Base-by-base conservation (phyloP, 2,329 filamentous ascomycete species). In the Cladophialophora exuberans region DNA sequence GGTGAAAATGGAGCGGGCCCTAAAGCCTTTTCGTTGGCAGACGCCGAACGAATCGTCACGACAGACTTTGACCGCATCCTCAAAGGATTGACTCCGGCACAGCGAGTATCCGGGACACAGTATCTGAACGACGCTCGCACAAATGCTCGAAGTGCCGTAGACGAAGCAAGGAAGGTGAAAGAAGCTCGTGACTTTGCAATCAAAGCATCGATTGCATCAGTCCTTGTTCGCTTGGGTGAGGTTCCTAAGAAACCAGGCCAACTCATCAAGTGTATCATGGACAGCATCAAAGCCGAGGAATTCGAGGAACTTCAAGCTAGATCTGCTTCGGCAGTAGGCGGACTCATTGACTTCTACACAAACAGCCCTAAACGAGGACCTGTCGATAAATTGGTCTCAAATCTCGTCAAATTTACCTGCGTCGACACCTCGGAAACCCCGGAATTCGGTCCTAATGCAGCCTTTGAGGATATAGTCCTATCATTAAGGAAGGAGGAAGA, bases 401-500 rank as follows among this genome's bases (percentile, higher is more conserved):
- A 99, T 67, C 74, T 99, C 48, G 90, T 96, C 74, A 97, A 97
- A 68, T 99, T 97, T 73, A 96, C 91, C 61, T 99, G 94, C 67
- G 90, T 97, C 66, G 94, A 99, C 69, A 96, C 95, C 1, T 93
- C 94, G 0, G 95, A 99, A 71, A 99, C 95, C 0, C 94, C 94
- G 0, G 94, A 97, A 67, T 97, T 97, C 69, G 84, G 87, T 3
- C 86, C 89, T 23, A 94, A 97, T 66, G 88, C 88, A 1, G 71
- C 79, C 38, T 87, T 95, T 66, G 88, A 87, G 41, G 85, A 86
- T 61, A 87, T 87, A 11, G 94, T 99, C 52, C 75, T 99, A 13
- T 97, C 94, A 0, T 85, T 99, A 71, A 90, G 93, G 64, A 99
- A 99, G 73, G 94, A 99, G 69, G 94, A 99, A 72, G 94, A 99